phyloP scores from a whole-genome alignment of 192 early-diverging fungal species.

The Phlyctochytrium bullatum region DNA sequence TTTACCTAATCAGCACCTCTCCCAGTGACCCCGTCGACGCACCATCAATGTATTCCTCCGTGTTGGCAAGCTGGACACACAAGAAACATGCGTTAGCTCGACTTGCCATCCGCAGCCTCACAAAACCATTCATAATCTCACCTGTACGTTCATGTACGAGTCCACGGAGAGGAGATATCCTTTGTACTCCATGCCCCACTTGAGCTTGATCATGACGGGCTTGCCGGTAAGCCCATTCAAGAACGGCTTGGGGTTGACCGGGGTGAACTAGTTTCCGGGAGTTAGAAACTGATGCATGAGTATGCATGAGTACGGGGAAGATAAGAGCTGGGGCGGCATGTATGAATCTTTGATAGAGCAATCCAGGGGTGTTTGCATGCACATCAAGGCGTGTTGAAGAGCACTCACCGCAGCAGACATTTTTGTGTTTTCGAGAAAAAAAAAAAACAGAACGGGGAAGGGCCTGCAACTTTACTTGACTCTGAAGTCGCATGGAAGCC shows the following conservation, averaged over 20 bases:
- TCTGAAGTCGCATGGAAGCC: too few species aligned
- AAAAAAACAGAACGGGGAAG: too few species aligned
- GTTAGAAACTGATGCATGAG: not conserved
- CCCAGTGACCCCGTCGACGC: conserved; percentile 81
- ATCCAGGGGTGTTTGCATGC: too few species aligned
- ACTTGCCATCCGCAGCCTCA: too few species aligned
- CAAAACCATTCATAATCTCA: too few species aligned
- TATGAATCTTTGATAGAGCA: too few species aligned
- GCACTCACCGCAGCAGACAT: too few species aligned
- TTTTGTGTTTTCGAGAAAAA: too few species aligned
- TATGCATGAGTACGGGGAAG: not conserved
- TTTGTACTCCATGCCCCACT: conserved; percentile 99
- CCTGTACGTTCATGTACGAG: conserved; percentile 97
- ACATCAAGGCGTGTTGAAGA: too few species aligned
- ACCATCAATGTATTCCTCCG: conserved; percentile 95
- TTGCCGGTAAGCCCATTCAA: conserved; percentile 90
- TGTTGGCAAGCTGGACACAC: conserved; percentile 71
- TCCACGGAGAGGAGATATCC: conserved; percentile 87
- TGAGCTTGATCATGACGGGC: conserved; percentile 87
- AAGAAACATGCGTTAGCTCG: not conserved
- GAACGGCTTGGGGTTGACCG: conserved; percentile 98
- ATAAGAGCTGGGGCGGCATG: not conserved
- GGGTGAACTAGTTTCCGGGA: conserved; percentile 82
- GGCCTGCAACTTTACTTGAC: too few species aligned
- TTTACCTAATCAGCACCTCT: conserved; percentile 87